A percentile compares a stretch with the other conserved stretches of the same genome.
These are phyloP conservation scores for Leucaena leucocephala DNA, from an alignment of 306 rosid genomes.

Conservation along the genomic window DNA sequence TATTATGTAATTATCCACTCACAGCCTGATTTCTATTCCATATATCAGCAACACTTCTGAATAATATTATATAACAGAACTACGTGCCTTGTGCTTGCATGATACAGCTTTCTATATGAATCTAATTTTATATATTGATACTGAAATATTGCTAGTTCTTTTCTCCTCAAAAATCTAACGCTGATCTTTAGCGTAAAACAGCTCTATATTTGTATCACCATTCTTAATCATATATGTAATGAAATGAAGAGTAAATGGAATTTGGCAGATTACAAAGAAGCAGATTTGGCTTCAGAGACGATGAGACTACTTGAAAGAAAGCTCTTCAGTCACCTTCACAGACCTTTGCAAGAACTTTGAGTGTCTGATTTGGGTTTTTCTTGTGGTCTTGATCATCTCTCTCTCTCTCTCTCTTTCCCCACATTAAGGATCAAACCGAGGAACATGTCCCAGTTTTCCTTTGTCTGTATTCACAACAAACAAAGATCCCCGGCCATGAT, in stretches of 20 bases:
- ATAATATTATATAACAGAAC: not conserved
- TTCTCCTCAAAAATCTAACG: constrained; percentile 1
- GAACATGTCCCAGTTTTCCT: constrained; percentile 39
- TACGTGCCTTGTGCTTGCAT: too few species aligned
- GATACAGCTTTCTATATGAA: not conserved
- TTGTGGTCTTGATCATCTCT: constrained; percentile 28
- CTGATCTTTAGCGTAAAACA: not conserved
- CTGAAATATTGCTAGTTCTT: not conserved
- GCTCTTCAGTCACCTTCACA: not conserved
- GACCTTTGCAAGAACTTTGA: constrained; percentile 10
- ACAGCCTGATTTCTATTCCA: not conserved
- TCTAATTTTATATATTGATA: not conserved
- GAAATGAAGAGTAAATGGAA: constrained; percentile 1
- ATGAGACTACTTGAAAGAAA: constrained; percentile 1
- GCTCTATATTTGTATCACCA: not conserved
- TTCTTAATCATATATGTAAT: constrained; percentile 5
- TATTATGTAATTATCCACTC: not conserved
- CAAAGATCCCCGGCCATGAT: constrained; percentile 42
- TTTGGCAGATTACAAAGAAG: not conserved
- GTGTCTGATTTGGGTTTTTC: constrained; percentile 13
- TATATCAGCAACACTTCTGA: not conserved
- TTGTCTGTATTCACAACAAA: constrained; percentile 77
- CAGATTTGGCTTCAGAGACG: not conserved
- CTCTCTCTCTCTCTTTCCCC: not conserved
- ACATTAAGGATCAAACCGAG: constrained; percentile 43